These are phyloP conservation scores for Didymella glomerata DNA, from an alignment of 2,329 filamentous ascomycete genomes.

Conservation along the genomic window DNA sequence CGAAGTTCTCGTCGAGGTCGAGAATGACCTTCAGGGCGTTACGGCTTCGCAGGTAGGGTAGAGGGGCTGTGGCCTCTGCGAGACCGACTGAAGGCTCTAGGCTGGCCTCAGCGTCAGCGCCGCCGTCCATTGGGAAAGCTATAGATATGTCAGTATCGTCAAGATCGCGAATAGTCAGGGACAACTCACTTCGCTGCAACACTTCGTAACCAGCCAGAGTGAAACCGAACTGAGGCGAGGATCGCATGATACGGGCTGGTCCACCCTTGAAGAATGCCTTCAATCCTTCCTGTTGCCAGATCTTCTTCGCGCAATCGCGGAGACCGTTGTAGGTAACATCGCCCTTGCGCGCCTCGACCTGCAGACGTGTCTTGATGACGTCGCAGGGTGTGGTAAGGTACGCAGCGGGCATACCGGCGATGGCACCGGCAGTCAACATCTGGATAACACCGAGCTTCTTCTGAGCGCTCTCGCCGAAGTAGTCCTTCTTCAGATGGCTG, in stretches of 20 bases:
- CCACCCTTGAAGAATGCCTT: conserved; percentile 98
- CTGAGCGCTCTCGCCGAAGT: conserved; percentile 87
- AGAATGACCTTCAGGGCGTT: conserved; percentile 96
- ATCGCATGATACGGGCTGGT: conserved; percentile 91
- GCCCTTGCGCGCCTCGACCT: conserved; percentile 96
- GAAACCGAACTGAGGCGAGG: conserved; percentile 97
- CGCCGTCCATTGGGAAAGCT: conserved; percentile 77
- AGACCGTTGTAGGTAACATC: conserved; percentile 88
- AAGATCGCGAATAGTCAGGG: background rate
- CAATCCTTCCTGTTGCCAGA: conserved; percentile 92
- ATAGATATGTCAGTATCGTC: background rate
- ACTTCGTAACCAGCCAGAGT: conserved; percentile 96
- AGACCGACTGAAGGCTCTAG: conserved; percentile 71
- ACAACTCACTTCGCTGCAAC: conserved; percentile 67
- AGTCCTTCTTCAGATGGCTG: conserved; percentile 89
- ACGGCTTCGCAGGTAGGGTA: conserved; percentile 76
- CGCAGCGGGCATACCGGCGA: conserved; percentile 66
- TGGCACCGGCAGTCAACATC: conserved; percentile 91
- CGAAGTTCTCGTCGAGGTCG: conserved; percentile 93
- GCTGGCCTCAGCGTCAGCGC: conserved; percentile 57
- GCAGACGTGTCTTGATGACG: conserved; percentile 98
- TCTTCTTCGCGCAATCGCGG: conserved; percentile 82
- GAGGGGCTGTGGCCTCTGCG: conserved; percentile 68
- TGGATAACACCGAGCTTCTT: conserved; percentile 91
- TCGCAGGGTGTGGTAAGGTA: conserved; percentile 98